Evolutionary conservation across 306 rosid species (phyloP), one percentile per base, ranked within the genome.

Genomic region (Pyrus bretschneideri): DNA sequence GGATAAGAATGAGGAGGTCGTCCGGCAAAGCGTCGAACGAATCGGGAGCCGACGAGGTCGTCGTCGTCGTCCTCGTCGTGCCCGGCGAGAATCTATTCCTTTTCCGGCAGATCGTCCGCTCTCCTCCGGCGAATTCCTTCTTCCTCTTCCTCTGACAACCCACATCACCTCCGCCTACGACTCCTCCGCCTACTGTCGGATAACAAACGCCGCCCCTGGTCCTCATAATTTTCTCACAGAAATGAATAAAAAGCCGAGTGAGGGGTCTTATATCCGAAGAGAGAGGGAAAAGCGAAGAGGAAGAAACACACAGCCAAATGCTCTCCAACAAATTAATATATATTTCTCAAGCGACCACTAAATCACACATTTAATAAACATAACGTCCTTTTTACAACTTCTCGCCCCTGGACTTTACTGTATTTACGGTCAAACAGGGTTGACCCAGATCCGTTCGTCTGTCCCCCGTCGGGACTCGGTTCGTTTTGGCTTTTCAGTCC

Each of bases 21-120:
- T 92, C 98, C 0, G 94, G 96, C 71, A 94, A 79, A 17, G 85
- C 72, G 10, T 94, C 96, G 11, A 94, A 94, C 6, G 87, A 86
- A 59, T 86, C 90, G 4, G 23, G 10, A 11, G 44, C 42, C 82
- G 1, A 29, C 33, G 57, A 33, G 42, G 46, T 6, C 21, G 72
- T 73, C 49, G 64, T 10, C 21, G 69, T 73, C 49, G 64, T 10
- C 7, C 76, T 1, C 27, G 27, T 25, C 2, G 40, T 35, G 40
- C 70, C 78, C 57, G 86, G 83, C 22, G 69, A 84, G 8, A 23
- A 67, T 42, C 74, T 82, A 4, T 22, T 87, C 65, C 85, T 82
- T 79, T 90, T 93, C 58, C 86, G 89, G 81, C 29, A n/a, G 25
- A 29, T 21, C n/a, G 30, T 18, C 52, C 78, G 42, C 5, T 83